A percentile compares a stretch with the other conserved stretches of the same genome.
These are phyloP conservation scores for Neurospora sp. DNA, from an alignment of 495 filamentous ascomycete genomes.

Conservation along the genomic window DNA sequence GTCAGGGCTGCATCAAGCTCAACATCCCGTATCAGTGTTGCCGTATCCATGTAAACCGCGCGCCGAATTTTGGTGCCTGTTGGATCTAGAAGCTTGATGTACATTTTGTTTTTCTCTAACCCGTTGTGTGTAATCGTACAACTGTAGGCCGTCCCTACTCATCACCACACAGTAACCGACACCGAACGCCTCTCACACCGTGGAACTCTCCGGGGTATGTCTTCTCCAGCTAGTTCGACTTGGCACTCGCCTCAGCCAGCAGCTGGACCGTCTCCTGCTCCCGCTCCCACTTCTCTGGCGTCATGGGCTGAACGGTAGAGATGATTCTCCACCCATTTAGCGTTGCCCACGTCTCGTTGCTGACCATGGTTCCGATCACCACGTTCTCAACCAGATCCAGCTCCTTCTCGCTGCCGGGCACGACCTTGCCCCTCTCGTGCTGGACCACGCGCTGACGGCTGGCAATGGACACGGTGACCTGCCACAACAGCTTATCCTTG, in stretches of 20 bases:
- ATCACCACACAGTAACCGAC: not conserved
- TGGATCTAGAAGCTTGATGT: not conserved
- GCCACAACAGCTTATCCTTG: conserved; percentile 38
- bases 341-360: conserved; percentile 39
- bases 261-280: conserved; percentile 10
- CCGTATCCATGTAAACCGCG: not conserved
- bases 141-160: not conserved
- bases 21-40: not conserved
- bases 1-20: not conserved
- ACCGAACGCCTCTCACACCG: not conserved
- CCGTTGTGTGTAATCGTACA: not conserved
- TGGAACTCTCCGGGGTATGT: not conserved
- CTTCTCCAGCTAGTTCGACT: not conserved
- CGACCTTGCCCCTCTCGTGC: conserved; percentile 25
- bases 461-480: conserved; percentile 62
- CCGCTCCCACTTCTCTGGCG: conserved; percentile 34
- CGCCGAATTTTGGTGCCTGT: not conserved
- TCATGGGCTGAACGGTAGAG: conserved; percentile 57
- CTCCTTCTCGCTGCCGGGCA: conserved; percentile 42
- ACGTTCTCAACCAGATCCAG: conserved; percentile 66
- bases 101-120: not conserved
- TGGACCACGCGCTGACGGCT: conserved; percentile 53
- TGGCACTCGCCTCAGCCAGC: not conserved
- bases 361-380: conserved; percentile 56
- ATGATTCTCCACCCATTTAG: conserved; percentile 60